These are phyloP conservation scores for Yamadazyma trypodendri DNA, from an alignment of 1,139 yeast species.

Conservation along the genomic window DNA sequence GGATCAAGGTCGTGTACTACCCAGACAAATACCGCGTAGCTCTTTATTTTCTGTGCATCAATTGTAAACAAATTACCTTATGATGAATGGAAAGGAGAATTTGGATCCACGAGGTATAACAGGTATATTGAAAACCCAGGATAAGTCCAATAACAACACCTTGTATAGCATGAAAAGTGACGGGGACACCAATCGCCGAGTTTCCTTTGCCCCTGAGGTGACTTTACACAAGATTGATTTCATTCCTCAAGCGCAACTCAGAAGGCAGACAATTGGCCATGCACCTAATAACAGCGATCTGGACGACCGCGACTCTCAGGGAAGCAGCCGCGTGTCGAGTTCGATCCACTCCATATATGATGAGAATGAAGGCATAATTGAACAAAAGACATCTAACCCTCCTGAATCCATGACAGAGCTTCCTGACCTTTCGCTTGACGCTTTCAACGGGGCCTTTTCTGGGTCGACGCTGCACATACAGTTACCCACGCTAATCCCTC, in stretches of 20 bases:
- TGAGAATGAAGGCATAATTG: neutral
- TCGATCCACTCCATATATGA: neutral
- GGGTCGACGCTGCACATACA: neutral
- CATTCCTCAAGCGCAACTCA: constrained; percentile 26
- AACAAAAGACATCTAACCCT: neutral
- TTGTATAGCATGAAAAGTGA: neutral
- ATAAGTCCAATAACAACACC: neutral
- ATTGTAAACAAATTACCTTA: neutral
- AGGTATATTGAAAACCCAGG: constrained; percentile 9
- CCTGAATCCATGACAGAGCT: neutral
- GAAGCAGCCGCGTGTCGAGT: neutral
- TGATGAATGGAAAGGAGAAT: constrained; percentile 15
- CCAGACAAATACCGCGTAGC: too few relatives aligned
- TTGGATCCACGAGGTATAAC: constrained; percentile 13
- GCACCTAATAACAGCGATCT: constrained; percentile 2
- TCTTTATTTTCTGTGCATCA: too few relatives aligned
- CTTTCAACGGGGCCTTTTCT: neutral
- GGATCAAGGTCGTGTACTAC: too few relatives aligned
- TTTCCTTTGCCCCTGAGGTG: constrained; percentile 76
- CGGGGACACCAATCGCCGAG: constrained; percentile 42
- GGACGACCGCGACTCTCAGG: neutral
- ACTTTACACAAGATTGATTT: constrained; percentile 65
- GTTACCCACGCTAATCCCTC: neutral
- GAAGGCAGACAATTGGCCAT: constrained; percentile 18
- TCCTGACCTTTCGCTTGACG: neutral